Base-by-base conservation (phyloP, 345 rosid species). In the Raphanus raphanistrum region DNA sequence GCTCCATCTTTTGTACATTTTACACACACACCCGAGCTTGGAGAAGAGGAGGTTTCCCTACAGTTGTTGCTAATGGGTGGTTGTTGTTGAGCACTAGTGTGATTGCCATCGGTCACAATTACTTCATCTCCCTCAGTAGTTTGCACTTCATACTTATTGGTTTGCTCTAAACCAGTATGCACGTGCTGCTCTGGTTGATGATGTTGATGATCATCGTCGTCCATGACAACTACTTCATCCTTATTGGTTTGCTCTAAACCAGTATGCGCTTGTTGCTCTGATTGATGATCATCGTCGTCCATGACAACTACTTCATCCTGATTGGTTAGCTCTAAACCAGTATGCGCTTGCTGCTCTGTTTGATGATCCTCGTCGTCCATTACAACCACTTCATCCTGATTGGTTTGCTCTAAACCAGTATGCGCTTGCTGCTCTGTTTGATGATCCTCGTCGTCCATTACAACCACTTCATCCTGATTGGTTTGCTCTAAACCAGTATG, bases 1-100 rank as follows among this genome's bases (percentile, higher is more conserved):
- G 68, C 58, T 63, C 79, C 82, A 63, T 74, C 79, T n/a, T 55
- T 41, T 43, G 71, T 41, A 69, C 79, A 79, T 74, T 63, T 57
- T n/a, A 43, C 71, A 17, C 3, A 67, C 17, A 33, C 54, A 33
- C 63, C 82, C 33, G 16, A 60, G 52, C 26, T 68, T 60, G 79
- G 11, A 17, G 66, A 4, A 36, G 31, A 28, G 3, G 29, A 65
- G 58, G 70, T 63, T 29, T 70, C 75, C 57, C 13, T 69, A 28
- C 31, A 3, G 31, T 28, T 28, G 13, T 27, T 60, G 64, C 29
- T 45, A 8, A 41, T 65, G 36, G 31, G 4, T 21, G 29, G 29
- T 28, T 28, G 31, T 28, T 28, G 64, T 66, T 78, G 57, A 32
- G 2, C 2, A n/a, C 3, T 48, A 28, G 28, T 50, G 52, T 29